Conservation (phyloP, 2,329 filamentous ascomycete genomes). For the Aspergillus ibericus region DNA sequence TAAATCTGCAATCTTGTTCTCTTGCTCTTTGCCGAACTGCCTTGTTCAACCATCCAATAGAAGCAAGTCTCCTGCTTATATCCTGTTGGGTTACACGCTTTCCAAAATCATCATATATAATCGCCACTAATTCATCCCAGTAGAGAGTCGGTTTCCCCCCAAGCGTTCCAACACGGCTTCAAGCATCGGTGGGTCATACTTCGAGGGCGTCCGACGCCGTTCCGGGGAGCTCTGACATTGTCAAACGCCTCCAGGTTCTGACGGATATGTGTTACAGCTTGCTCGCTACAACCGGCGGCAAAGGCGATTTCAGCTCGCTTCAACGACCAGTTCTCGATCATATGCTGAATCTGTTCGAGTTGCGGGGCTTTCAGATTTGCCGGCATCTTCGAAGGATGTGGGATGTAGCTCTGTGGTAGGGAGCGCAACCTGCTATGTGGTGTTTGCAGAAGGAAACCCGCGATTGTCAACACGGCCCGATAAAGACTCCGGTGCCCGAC, state of each 20-base stretch:
- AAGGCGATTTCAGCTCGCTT: not conserved
- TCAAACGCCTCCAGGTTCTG: not conserved
- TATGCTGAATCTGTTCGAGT: slow-evolving; percentile 1
- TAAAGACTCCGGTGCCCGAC: not conserved
- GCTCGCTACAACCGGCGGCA: not conserved
- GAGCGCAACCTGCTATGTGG: not conserved
- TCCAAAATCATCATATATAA: not conserved
- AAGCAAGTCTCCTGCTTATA: not conserved
- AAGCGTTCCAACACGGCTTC: not conserved
- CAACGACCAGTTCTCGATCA: not conserved
- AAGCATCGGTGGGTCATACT: not conserved
- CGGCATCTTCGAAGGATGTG: not conserved
- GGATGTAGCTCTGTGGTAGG: not conserved
- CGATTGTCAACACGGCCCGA: not conserved
- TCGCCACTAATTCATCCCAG: not conserved
- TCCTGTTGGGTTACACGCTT: not conserved
- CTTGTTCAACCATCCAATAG: not conserved
- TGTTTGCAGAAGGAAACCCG: not conserved
- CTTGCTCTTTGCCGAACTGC: not conserved
- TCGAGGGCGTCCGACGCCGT: not conserved
- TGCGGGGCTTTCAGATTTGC: not conserved
- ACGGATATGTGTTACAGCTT: not conserved
- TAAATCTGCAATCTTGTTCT: not conserved
- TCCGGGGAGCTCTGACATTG: not conserved
- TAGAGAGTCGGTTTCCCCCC: not conserved